Evolutionary conservation across 2,329 filamentous ascomycete genomes (phyloP), one percentile per base, ranked within the genome.

Genomic region (Massarina eburnea): DNA sequence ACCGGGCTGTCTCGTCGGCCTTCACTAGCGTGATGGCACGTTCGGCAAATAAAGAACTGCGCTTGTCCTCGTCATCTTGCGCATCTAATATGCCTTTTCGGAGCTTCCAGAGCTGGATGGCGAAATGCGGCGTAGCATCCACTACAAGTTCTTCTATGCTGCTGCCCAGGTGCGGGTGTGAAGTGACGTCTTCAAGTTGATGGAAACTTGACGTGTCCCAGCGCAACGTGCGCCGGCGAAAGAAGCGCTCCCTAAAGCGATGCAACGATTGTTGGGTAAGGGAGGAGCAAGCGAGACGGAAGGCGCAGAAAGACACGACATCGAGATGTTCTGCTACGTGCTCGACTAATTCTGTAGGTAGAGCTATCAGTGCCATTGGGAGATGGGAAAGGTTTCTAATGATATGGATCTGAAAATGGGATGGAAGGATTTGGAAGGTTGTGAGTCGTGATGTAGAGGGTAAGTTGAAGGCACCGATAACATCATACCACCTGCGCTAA

Each of bases 291-390:
- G 45, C 48, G 26, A 63, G 52, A 32, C 62, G 62, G 27, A 61
- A 45, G 9, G 51, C 52, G 17, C 52, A 47, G 20, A 51, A 54
- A 8, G 48, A 48, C 14, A 33, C 9, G 7, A 57, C 24, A 21
- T 58, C 52, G 10, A 64, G 57, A 40, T 61, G 14, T 8, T 33
- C 41, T 9, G 54, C 43, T 18, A 66, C 52, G n/a, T 41, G 39
- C 38, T 63, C 55, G 4, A 62, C 48, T 3, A 63, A 37, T 39
- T 66, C 62, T 0, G 55, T 61, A 6, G 62, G 58, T 2, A 66
- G 48, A 3, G 26, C 21, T 9, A 35, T 15, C 9, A 65, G 33
- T n/a, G 51, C 26, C 51, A 54, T 56, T 40, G 18, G 14, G n/a
- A 6, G 15, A 14, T 30, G 3, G n/a, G n/a, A n/a, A n/a, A n/a